Conservation (phyloP, 345 rosid species). For the Acer saccharum region DNA sequence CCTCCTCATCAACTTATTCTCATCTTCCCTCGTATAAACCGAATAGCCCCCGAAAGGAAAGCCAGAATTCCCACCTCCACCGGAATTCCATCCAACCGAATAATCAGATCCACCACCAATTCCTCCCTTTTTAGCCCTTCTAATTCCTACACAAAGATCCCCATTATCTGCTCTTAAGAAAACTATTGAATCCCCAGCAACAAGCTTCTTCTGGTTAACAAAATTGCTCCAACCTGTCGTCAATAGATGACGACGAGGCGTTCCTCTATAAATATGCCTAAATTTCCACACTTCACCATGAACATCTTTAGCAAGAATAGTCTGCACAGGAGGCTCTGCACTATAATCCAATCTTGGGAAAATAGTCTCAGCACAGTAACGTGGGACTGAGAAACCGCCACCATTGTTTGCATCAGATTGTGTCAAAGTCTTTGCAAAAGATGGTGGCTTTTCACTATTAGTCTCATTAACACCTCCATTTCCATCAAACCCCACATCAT, state of each 20-base stretch:
- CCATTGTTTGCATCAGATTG: conserved; percentile 99
- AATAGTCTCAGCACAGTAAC: conserved; percentile 98
- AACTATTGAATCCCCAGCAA: conserved; percentile 93
- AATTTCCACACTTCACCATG: conserved; percentile 91
- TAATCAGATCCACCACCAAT: conserved; percentile 66
- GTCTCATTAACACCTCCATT: conserved; percentile 34
- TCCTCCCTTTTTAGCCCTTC: conserved; percentile 79
- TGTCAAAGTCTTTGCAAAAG: conserved; percentile 93
- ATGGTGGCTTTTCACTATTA: conserved; percentile 61
- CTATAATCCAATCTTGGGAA: conserved; percentile 84
- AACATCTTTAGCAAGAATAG: conserved; percentile 87
- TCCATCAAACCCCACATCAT: conserved; percentile 37
- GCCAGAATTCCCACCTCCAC: conserved; percentile 51
- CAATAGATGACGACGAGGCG: conserved; percentile 91
- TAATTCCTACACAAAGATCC: conserved; percentile 89
- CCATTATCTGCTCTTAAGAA: conserved; percentile 84
- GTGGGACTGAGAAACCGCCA: conserved; percentile 97
- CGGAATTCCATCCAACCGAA: conserved; percentile 70
- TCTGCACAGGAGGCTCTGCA: conserved; percentile 96
- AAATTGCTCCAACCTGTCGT: conserved; percentile 99
- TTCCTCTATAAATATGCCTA: conserved; percentile 94
- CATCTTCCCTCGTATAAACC: conserved; percentile 58
- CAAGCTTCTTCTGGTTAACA: conserved; percentile 96
- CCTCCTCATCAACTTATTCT: conserved; percentile 44
- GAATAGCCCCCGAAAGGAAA: conserved; percentile 49